Evolutionary conservation across 1,284 basidiomycete genomes (phyloP), one percentile per base, ranked within the genome.

Genomic region (Ustilago xerochloae): DNA sequence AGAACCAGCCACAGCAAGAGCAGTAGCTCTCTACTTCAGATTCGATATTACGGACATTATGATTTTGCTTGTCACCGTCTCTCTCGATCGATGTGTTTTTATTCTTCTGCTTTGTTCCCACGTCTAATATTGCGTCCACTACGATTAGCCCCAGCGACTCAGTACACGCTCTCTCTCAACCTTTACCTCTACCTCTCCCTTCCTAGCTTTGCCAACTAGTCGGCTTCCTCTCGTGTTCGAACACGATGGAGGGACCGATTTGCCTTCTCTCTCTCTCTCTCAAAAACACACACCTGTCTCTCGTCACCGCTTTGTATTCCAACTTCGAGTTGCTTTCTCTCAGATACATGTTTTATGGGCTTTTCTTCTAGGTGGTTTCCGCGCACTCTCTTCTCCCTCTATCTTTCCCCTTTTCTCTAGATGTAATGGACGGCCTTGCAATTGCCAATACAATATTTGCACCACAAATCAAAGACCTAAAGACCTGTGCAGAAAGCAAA

Each of bases 261-360:
- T 29, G 22, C 26, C 43, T 48, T 18, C 32, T 26, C n/a, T 43
- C 33, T 30, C n/a, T n/a, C n/a, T n/a, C n/a, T n/a, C n/a, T n/a
- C n/a, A n/a, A n/a, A n/a, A n/a, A n/a, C n/a, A n/a, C n/a, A n/a
- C n/a, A n/a, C n/a, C n/a, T n/a, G n/a, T n/a, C n/a, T n/a, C 49
- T 48, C 41, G 57, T 60, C 53, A 51, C 43, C 48, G 41, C 50
- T 28, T 48, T 59, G 54, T 57, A 52, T 53, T 33, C 24, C 55
- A 46, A 33, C 36, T 13, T 15, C 41, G 16, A 18, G 38, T 20
- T 39, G 38, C 38, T 39, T 46, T n/a, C 22, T 43, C 16, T 33
- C 56, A 22, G 13, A 32, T 49, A 28, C 38, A 35, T 33, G 20
- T 45, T 36, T 50, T 32, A 39, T 55, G 38, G 43, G 48, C 52